Evolutionary conservation across 108 stramenopile species (phyloP).

Genomic region (Skeletonema potamos): DNA sequence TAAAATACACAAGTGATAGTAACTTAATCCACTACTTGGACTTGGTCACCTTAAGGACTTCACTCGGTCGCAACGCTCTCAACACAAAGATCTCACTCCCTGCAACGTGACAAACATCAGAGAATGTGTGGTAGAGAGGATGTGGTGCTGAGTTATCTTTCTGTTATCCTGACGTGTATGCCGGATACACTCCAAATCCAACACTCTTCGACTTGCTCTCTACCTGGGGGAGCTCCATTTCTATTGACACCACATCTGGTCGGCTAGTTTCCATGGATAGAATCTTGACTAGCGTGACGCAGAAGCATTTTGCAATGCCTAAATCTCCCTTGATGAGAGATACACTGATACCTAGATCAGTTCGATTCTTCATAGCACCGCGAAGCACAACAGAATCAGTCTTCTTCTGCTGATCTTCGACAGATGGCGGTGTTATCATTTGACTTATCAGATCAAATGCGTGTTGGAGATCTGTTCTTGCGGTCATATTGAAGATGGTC

Average conservation of each 20-base stretch:
- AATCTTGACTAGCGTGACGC: conserved; percentile 72
- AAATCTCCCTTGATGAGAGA: conserved; percentile 73
- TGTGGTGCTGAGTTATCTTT: neutral
- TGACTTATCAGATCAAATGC: conserved; percentile 90
- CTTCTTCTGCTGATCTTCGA: conserved; percentile 25
- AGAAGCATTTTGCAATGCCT: conserved; percentile 80
- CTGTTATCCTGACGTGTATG: conserved; percentile 25
- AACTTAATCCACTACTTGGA: neutral
- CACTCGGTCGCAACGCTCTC: neutral
- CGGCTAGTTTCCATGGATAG: conserved; percentile 14
- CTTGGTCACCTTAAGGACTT: neutral
- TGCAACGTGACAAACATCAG: neutral
- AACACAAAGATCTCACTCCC: neutral
- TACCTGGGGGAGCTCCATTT: conserved; percentile 40
- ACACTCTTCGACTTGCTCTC: conserved; percentile 9
- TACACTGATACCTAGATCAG: conserved; percentile 72
- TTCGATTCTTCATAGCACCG: conserved; percentile 53
- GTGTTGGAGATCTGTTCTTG: conserved; percentile 71
- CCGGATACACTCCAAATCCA: conserved; percentile 29
- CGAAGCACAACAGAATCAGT: conserved; percentile 35
- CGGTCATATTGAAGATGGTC: conserved; percentile 89
- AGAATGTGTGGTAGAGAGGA: neutral
- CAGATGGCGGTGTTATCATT: conserved; percentile 72
- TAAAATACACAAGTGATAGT: neutral
- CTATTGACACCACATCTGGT: conserved; percentile 32